Conservation (phyloP, 139 green algal species). For the Chlamydomonas urium region DNA sequence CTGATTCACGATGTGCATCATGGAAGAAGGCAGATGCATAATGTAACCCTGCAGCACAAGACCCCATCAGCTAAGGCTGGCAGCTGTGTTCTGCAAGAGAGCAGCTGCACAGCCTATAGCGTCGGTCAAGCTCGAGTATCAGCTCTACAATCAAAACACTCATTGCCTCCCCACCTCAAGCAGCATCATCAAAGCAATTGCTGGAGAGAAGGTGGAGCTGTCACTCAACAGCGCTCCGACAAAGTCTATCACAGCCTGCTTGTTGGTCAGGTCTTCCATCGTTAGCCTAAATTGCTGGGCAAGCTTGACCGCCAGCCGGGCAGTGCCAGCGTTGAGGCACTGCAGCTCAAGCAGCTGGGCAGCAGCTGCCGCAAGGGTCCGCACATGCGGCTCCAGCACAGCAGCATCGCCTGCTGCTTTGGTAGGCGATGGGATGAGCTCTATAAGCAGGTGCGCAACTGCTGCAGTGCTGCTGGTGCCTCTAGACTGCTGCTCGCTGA, state of each 20-base stretch:
- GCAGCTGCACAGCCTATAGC: not conserved
- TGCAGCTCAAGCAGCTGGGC: not conserved
- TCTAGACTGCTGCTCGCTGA: not conserved
- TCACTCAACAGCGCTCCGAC: conserved; percentile 2
- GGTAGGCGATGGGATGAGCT: too few relatives aligned
- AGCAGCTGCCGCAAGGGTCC: not conserved
- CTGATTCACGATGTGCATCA: not conserved
- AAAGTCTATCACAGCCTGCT: not conserved
- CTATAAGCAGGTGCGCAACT: not conserved
- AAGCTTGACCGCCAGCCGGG: conserved; percentile 5
- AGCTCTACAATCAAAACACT: not conserved
- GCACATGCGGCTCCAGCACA: not conserved
- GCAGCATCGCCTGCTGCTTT: not conserved
- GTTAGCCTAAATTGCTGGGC: not conserved
- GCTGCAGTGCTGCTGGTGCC: not conserved
- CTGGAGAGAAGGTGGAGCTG: conserved; percentile 1
- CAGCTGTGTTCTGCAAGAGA: not conserved
- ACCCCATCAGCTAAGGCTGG: not conserved
- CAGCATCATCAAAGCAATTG: conserved; percentile 10
- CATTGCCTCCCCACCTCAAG: not conserved
- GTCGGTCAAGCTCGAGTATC: not conserved
- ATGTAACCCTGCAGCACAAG: not conserved
- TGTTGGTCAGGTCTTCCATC: not conserved
- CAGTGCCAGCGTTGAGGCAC: not conserved
- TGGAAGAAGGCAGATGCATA: not conserved